Conservation (phyloP, 495 filamentous ascomycete genomes). For the Aspergillus avenaceus region DNA sequence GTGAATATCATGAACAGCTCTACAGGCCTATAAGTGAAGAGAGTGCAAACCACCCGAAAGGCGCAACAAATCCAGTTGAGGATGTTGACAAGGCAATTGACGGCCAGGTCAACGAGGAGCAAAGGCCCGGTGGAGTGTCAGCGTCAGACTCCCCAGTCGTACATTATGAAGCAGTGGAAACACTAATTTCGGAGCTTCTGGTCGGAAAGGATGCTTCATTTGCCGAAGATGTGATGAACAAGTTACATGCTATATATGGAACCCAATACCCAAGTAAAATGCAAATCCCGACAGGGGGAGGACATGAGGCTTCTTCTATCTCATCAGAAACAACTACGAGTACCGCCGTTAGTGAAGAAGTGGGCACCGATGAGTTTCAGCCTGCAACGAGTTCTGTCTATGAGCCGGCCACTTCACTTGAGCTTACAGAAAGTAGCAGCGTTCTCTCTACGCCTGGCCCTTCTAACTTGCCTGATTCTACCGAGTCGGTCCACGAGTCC, state of each 20-base stretch:
- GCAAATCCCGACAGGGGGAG: constrained; percentile 42
- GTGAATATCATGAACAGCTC: constrained; percentile 50
- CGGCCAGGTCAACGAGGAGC: background rate
- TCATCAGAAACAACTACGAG: constrained; percentile 5
- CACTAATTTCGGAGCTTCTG: constrained; percentile 72
- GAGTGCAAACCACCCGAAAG: constrained; percentile 24
- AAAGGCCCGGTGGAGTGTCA: background rate
- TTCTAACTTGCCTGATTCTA: too few relatives aligned
- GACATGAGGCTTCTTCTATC: constrained; percentile 14
- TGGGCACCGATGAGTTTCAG: background rate
- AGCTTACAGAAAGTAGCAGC: background rate
- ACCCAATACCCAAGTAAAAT: constrained; percentile 48
- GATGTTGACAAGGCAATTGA: background rate
- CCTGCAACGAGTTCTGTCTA: background rate
- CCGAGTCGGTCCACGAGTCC: too few relatives aligned
- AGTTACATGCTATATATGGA: constrained; percentile 62
- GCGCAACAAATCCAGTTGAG: background rate
- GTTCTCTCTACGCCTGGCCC: background rate
- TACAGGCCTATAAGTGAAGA: constrained; percentile 38
- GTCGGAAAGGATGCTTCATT: constrained; percentile 75
- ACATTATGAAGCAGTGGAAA: constrained; percentile 67
- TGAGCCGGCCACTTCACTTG: background rate
- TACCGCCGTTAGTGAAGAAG: background rate
- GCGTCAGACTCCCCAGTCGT: constrained; percentile 47
- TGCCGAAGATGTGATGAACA: constrained; percentile 72